These are phyloP conservation scores for Cenchrus purpureus DNA, from an alignment of 176 grass and related monocot genomes.

Conservation along the genomic window DNA sequence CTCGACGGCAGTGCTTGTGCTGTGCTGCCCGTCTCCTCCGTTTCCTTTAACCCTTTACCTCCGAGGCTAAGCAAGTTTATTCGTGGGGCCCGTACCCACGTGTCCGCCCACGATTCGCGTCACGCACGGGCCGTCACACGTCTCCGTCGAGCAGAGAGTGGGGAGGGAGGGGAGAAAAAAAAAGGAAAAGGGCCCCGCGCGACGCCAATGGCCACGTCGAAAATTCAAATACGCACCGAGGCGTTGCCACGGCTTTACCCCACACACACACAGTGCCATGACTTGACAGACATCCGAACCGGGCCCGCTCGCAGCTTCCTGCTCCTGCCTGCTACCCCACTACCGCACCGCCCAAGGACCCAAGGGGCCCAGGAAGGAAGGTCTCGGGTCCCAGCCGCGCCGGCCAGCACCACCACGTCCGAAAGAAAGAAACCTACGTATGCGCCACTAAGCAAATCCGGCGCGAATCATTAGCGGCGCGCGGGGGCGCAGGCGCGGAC, in stretches of 20 bases:
- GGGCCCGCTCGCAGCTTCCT: not conserved
- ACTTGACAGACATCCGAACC: conserved; percentile 31
- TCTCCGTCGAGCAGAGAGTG: no score
- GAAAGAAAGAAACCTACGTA: conserved; percentile 28
- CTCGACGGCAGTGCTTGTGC: no score
- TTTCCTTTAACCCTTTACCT: conserved; percentile 16
- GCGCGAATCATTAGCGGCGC: conserved; percentile 8
- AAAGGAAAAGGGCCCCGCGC: not conserved
- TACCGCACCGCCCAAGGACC: conserved; percentile 10
- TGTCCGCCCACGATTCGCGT: conserved; percentile 21
- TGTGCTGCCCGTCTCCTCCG: not conserved
- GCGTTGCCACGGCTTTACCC: conserved; percentile 35
- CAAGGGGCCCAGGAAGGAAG: no score
- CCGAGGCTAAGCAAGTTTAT: conserved; percentile 14
- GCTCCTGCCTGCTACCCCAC: not conserved
- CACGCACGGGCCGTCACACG: not conserved
- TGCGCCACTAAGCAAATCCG: not conserved
- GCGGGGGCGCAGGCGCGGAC: not conserved
- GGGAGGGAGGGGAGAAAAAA: no score
- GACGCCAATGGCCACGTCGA: conserved; percentile 53
- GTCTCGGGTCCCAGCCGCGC: not conserved
- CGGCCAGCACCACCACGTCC: not conserved
- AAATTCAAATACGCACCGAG: conserved; percentile 43
- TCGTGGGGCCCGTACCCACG: not conserved
- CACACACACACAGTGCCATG: conserved; percentile 11